Evolutionary conservation across 768 basidiomycete genomes (phyloP).

Genomic region (Psilocybe cyanescens): DNA sequence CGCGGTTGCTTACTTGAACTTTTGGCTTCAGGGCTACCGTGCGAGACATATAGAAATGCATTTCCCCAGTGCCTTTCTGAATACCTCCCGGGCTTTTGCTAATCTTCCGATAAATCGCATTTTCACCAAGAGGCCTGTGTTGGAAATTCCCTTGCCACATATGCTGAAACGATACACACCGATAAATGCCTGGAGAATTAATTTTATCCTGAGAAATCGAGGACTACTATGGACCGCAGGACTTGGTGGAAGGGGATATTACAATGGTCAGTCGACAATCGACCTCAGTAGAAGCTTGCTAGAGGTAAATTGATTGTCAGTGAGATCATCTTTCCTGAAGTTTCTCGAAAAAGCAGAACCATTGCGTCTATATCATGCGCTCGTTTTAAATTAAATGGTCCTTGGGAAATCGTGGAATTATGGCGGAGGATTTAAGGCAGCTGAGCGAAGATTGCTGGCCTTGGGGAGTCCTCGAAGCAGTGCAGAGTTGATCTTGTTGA

Average conservation of each 20-base stretch:
- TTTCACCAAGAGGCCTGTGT: constrained; percentile 1
- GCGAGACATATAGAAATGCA: constrained; percentile 12
- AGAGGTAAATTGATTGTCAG: constrained; percentile 14
- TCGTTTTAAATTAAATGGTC: constrained; percentile 13
- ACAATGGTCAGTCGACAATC: constrained; percentile 2
- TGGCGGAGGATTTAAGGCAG: constrained; percentile 18
- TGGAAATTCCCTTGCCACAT: constrained; percentile 1
- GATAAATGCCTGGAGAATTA: background rate
- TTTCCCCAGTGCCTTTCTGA: constrained; percentile 4
- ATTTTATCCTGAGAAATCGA: background rate
- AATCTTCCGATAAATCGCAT: constrained; percentile 26
- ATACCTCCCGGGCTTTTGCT: constrained; percentile 14
- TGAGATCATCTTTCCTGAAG: background rate
- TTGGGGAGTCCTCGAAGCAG: constrained; percentile 17
- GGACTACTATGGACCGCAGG: background rate
- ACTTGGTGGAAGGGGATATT: constrained; percentile 12
- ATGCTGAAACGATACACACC: constrained; percentile 1
- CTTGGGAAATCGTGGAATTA: constrained; percentile 20
- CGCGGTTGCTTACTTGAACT: constrained; percentile 31
- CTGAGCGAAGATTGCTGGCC: constrained; percentile 14
- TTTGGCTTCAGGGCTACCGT: constrained; percentile 24
- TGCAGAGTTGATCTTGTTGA: constrained; percentile 19
- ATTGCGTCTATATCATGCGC: constrained; percentile 5
- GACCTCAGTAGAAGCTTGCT: constrained; percentile 13
- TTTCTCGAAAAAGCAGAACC: constrained; percentile 9